These are phyloP conservation scores for Talaromyces pinophilus DNA, from an alignment of 2,329 filamentous ascomycete species.

Conservation along the genomic window DNA sequence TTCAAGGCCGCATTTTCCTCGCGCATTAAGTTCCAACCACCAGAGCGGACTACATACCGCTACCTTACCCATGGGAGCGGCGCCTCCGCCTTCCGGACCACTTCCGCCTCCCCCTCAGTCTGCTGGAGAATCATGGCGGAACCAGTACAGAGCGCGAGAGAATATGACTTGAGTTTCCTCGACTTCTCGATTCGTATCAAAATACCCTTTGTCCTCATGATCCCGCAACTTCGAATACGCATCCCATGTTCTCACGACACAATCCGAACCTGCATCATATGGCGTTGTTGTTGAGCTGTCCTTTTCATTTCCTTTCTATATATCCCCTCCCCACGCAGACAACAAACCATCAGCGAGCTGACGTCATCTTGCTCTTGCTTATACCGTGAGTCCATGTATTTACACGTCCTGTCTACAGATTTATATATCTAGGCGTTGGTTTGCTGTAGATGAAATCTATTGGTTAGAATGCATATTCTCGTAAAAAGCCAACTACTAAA, in stretches of 20 bases:
- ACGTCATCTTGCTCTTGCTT: constrained; percentile 1
- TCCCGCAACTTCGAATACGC: constrained; percentile 2
- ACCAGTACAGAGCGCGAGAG: constrained; percentile 22
- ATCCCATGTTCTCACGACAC: constrained; percentile 3
- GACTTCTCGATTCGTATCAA: not conserved
- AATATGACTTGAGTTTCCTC: constrained; percentile 18
- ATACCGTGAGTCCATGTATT: constrained; percentile 8
- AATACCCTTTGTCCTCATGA: not conserved
- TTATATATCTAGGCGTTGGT: constrained; percentile 18
- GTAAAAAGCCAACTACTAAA: not conserved
- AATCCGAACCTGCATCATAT: constrained; percentile 20
- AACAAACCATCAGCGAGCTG: not conserved
- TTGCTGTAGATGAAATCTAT: constrained; percentile 18
- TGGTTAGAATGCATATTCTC: not conserved
- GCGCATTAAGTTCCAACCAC: constrained; percentile 43
- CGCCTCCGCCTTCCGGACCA: constrained; percentile 59
- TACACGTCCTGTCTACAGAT: constrained; percentile 11
- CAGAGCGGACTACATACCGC: constrained; percentile 52
- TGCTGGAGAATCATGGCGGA: constrained; percentile 22
- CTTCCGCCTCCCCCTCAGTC: constrained; percentile 60
- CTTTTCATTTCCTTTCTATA: not conserved
- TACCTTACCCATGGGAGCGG: constrained; percentile 62
- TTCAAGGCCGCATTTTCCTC: constrained; percentile 41
- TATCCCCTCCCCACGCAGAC: not conserved
- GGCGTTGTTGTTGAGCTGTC: constrained; percentile 19